Evolutionary conservation across 257 asterid genomes (phyloP).

Genomic region (Apocynum venetum): DNA sequence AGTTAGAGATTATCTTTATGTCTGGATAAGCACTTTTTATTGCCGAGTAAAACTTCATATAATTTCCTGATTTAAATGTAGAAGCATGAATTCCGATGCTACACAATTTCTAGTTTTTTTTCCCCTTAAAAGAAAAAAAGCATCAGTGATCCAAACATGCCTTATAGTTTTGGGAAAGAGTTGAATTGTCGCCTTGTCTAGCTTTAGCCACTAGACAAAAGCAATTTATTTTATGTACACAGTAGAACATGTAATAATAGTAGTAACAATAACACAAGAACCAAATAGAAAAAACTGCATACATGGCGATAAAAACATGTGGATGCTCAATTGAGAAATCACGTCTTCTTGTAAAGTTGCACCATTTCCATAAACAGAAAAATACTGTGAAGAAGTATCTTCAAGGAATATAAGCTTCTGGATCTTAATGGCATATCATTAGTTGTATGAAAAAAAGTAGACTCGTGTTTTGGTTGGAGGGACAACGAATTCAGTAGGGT

Average conservation of each 20-base stretch:
- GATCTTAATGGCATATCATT: neutral
- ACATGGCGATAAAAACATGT: neutral
- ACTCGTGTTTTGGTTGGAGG: too few species aligned
- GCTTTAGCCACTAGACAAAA: neutral
- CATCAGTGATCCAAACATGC: neutral
- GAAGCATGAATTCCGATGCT: neutral
- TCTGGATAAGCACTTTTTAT: slow-evolving; percentile 67
- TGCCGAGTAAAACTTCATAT: slow-evolving; percentile 71
- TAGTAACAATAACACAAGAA: neutral
- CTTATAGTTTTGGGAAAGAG: neutral
- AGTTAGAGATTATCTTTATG: slow-evolving; percentile 77
- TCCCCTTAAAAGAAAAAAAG: neutral
- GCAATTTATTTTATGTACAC: neutral
- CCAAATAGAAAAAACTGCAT: neutral
- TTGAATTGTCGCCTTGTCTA: neutral
- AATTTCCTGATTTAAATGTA: slow-evolving; percentile 64
- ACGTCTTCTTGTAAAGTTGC: neutral
- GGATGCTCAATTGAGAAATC: neutral
- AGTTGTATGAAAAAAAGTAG: too few species aligned
- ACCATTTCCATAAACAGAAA: neutral
- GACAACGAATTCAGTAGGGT: too few species aligned
- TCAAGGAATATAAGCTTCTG: neutral
- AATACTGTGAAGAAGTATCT: neutral
- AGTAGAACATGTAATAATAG: neutral
- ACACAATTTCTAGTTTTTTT: neutral